These are phyloP conservation scores for Pseudogymnoascus sp. DNA, from an alignment of 2,329 filamentous ascomycete genomes.

Conservation along the genomic window DNA sequence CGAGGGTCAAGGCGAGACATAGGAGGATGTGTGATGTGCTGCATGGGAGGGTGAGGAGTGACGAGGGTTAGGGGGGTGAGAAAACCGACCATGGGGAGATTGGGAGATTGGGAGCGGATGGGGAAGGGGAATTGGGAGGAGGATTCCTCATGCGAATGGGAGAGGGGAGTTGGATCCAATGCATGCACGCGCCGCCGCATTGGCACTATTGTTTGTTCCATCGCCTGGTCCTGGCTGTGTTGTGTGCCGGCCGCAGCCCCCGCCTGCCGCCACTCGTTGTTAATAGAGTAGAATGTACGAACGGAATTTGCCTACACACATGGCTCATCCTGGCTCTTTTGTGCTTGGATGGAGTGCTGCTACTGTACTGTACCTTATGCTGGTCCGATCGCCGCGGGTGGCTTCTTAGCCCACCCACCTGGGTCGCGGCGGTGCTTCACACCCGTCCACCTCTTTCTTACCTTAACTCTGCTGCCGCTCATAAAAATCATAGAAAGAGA, in stretches of 20 bases:
- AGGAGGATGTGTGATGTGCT: not conserved
- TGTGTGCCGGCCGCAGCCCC: not conserved
- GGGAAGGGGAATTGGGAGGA: not conserved
- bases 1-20: not conserved
- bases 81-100: not conserved
- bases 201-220: not conserved
- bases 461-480: not conserved
- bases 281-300: not conserved
- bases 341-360: not conserved
- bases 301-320: not conserved
- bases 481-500: not conserved
- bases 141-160: not conserved
- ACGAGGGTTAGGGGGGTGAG: not conserved
- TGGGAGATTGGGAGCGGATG: not conserved
- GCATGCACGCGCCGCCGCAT: not conserved
- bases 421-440: not conserved
- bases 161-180: not conserved
- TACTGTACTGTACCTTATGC: slow-evolving; percentile 5
- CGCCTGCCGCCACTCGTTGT: not conserved
- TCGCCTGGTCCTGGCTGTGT: not conserved
- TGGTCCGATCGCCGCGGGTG: slow-evolving; percentile 5
- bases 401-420: not conserved
- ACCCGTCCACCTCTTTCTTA: not conserved
- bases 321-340: not conserved
- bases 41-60: not conserved